A percentile compares a stretch with the other conserved stretches of the same genome.
Evolutionary conservation across 163 green algal genomes (phyloP).

Genomic region (Chloromonas sp.): DNA sequence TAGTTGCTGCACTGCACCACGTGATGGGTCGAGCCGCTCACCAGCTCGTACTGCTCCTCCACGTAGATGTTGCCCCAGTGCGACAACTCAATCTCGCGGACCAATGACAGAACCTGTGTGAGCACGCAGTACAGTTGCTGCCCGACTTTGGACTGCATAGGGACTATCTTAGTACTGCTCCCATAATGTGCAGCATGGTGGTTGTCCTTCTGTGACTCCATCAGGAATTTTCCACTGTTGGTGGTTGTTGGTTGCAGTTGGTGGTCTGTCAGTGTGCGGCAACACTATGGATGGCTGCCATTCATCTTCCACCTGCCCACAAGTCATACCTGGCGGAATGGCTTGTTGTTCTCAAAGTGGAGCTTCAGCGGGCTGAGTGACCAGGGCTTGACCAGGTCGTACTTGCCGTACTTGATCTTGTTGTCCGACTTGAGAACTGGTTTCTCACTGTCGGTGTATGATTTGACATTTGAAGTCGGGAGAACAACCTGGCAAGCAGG

Average conservation of each 20-base stretch:
- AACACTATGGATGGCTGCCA: not conserved
- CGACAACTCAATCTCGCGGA: constrained; percentile 83
- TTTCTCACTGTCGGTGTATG: constrained; percentile 30
- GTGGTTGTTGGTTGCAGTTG: no score
- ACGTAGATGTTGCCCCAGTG: constrained; percentile 91
- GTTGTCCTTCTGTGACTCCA: no score
- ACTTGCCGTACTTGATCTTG: constrained; percentile 58
- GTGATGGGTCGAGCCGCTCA: constrained; percentile 11
- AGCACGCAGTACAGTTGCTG: no score
- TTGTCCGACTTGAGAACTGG: constrained; percentile 36
- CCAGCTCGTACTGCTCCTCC: constrained; percentile 78
- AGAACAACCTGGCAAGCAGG: constrained; percentile 29
- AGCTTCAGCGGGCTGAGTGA: constrained; percentile 32
- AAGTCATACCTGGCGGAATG: constrained; percentile 46
- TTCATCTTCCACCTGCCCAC: not conserved
- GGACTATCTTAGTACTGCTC: no score
- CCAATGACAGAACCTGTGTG: constrained; percentile 34
- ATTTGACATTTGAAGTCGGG: constrained; percentile 38
- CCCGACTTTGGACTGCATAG: no score
- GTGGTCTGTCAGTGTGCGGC: no score
- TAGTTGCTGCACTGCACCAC: no score
- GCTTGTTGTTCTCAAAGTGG: constrained; percentile 69
- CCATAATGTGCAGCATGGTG: no score
- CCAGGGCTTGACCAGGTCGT: constrained; percentile 45
- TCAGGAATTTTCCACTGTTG: no score